Evolutionary conservation across 495 filamentous ascomycete species (phyloP), one percentile per base, ranked within the genome.

Genomic region (Aspergillus bertholletiae): DNA sequence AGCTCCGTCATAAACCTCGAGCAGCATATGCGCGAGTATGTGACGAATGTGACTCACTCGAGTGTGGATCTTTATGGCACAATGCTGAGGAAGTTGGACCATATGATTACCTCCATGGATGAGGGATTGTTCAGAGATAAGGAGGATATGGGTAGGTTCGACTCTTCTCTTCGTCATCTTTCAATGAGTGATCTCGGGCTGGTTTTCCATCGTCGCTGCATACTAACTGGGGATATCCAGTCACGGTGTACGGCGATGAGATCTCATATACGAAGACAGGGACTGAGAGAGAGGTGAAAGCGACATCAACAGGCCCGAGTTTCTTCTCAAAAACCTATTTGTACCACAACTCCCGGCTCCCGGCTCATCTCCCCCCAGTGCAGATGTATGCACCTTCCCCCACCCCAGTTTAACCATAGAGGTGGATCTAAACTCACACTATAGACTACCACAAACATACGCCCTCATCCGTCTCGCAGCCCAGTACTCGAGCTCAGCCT

Each of bases 261-360:
- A 47, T 21, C 51, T 50, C 39, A 56, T 22, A 35, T 37, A 41
- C 57, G 3, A 28, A 46, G 66, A 44, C 53, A 46, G 47, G 61
- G 27, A 51, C 58, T 15, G 40, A 60, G 15, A 62, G 59, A 17
- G 28, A 53, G 30, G 43, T 54, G 28, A 21, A 51, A 37, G 13
- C 2, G 34, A 2, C 34, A 13, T 54, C 46, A 12, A 51, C 24
- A 35, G 37, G 48, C 27, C 46, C 46, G 35, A 84, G 82, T 50
- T 84, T 87, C 65, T 92, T 92, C 65, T 72, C 82, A n/a, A 92
- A 92, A 66, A 85, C 84, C 13, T 85, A 88, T 63, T 69, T 87
- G 9, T 94, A 92, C 64, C 73, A 78, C n/a, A 94, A 94, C 63
- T 89, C 89, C 4, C 82, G 79, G 49, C 68, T 92, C n/a, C 86